phyloP scores from a whole-genome alignment of 1,284 basidiomycete genomes.

The Macrocystidia cucumis region DNA sequence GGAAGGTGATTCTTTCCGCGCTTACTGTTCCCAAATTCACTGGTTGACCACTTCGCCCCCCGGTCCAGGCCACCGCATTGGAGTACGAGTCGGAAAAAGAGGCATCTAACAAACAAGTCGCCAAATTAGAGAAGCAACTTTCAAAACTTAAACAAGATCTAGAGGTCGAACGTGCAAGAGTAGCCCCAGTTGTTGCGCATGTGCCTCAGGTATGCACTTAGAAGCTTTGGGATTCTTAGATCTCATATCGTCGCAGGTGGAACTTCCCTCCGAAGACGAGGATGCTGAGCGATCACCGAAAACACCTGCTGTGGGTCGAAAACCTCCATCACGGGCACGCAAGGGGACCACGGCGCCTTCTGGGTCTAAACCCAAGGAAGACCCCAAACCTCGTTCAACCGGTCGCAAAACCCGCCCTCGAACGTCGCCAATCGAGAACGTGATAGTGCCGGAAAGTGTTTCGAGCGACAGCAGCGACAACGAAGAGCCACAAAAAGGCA shows the following conservation, averaged over 20 bases:
- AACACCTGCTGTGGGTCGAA: too few species aligned
- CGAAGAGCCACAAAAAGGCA: constrained; percentile 7
- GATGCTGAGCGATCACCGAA: constrained; percentile 7
- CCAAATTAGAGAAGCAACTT: constrained; percentile 31
- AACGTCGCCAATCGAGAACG: too few species aligned
- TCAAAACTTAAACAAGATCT: constrained; percentile 34
- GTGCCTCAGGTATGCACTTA: too few species aligned
- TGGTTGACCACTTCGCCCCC: background rate
- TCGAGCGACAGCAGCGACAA: constrained; percentile 4
- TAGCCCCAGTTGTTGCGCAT: too few species aligned
- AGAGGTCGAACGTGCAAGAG: constrained; percentile 24
- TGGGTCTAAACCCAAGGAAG: constrained; percentile 8
- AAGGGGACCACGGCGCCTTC: background rate
- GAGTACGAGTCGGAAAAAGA: constrained; percentile 22
- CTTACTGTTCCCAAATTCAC: background rate
- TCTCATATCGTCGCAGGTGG: too few species aligned
- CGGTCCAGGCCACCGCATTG: constrained; percentile 18
- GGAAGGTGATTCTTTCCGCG: constrained; percentile 27
- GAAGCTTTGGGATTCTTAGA: too few species aligned
- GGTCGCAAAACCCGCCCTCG: too few species aligned
- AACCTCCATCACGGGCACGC: too few species aligned
- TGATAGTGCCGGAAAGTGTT: constrained; percentile 4
- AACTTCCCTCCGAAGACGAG: constrained; percentile 11
- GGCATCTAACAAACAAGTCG: constrained; percentile 20
- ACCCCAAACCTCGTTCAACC: too few species aligned